Evolutionary conservation across 805 yeast species (phyloP).

Genomic region (Starmera dryadoides): DNA sequence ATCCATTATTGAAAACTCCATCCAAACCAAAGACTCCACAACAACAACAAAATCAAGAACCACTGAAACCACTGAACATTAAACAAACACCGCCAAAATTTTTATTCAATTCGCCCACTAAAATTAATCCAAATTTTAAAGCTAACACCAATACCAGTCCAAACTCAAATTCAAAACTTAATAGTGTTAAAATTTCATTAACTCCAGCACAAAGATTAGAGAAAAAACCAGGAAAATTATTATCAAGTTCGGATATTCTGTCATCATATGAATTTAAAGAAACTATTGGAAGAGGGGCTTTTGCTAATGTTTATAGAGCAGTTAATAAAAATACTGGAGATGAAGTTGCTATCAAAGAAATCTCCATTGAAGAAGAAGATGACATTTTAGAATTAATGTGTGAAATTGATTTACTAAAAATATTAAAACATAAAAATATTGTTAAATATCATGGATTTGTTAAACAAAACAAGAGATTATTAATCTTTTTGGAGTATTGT

Average conservation of each 20-base stretch:
- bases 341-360: slow-evolving; percentile 75
- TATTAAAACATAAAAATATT: slow-evolving; percentile 79
- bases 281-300: slow-evolving; percentile 85
- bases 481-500: slow-evolving; percentile 73
- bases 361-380: slow-evolving; percentile 67
- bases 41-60: background rate
- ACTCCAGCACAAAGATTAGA: slow-evolving; percentile 49
- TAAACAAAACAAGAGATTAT: slow-evolving; percentile 57
- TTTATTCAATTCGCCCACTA: slow-evolving; percentile 10
- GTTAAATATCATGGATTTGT: slow-evolving; percentile 90
- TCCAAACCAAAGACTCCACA: slow-evolving; percentile 9
- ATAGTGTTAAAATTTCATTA: slow-evolving; percentile 13
- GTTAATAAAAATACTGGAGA: slow-evolving; percentile 57
- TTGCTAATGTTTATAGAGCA: slow-evolving; percentile 79
- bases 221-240: slow-evolving; percentile 27
- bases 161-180: too few relatives aligned
- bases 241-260: slow-evolving; percentile 18
- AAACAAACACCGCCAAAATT: slow-evolving; percentile 5
- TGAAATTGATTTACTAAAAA: slow-evolving; percentile 72
- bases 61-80: slow-evolving; percentile 9
- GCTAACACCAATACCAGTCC: too few relatives aligned
- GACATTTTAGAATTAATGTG: slow-evolving; percentile 44
- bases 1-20: slow-evolving; percentile 15
- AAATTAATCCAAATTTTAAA: too few relatives aligned
- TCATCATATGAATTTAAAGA: slow-evolving; percentile 45